Base-by-base conservation (phyloP, 345 rosid genomes). In the Gossypium turneri region DNA sequence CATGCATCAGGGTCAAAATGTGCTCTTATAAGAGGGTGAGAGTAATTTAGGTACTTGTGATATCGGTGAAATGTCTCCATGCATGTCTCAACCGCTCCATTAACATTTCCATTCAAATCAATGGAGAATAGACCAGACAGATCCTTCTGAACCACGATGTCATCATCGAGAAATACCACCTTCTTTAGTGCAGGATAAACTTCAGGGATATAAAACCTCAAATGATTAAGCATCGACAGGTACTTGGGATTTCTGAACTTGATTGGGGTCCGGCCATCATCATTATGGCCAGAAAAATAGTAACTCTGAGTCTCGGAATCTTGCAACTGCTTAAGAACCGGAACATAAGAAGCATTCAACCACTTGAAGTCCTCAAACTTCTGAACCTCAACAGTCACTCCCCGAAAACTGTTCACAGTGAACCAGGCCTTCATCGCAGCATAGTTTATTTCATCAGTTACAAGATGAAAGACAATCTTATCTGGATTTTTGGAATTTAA, bases 51-150 rank as follows among this genome's bases (percentile, higher is more conserved):
- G 81, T 93, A 91, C 79, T 90, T 89, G 47, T 88, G 92, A 80
- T 94, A 91, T 72, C 98, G 84, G 75, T 94, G 98, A 79, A 94
- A 94, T 1, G 95, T 94, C 79, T 91, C 98, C 97, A 91, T 94
- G 89, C 98, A 94, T 0, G 98, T 94, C 88, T 94, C 98, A 0
- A 94, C 98, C n/a, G 98, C 98, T 66, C 98, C 98, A 75, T 90
- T 91, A 22, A 94, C 98, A 47, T 91, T 94, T 34, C 88, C 85
- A 68, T 91, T 91, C 82, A 91, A 81, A 73, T 94, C 84, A 10
- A 86, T 63, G 10, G 91, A 84, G 85, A 94, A 93, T 74, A 93
- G 81, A 67, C 79, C 77, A 12, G 94, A 84, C 72, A 93, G 81
- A 72, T 93, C 98, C 72, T 86, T 88, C 84, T 83, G 94, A 63